Base-by-base conservation (phyloP, 2,329 filamentous ascomycete species). In the Aureobasidium mangrovei region DNA sequence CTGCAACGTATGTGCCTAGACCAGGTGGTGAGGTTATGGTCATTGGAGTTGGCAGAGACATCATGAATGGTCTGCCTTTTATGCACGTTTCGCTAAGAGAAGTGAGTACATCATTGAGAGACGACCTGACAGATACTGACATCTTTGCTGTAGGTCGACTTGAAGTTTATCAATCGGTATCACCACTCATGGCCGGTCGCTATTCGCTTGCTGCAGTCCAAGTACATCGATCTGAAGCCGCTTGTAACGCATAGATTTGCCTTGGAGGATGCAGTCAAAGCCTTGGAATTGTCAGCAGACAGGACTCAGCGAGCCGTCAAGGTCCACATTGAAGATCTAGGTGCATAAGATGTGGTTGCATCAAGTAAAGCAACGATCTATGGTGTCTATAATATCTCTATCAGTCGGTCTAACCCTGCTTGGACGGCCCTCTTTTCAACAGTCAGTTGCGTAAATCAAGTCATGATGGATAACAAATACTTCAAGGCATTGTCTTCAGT, bases 121-220 rank as follows among this genome's bases (percentile, higher is more conserved):
- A 18, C 18, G 1, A 18, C 18, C 18, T 18, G 18, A 1, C 18
- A 18, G 18, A 18, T 1, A 18, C 18, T 18, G 18, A 18, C 18
- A 18, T 18, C 18, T 18, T 18, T 18, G 18, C 18, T 18, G 18
- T 18, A 18, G 18, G 18, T 86, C 59, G 75, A 85, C 60, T 71
- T 87, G 28, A 79, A 77, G 36, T 87, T 87, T 68, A 86, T 86
- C 64, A 86, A 87, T 65, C 74, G 84, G 6, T 87, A 86, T 64
- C 74, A 77, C 39, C 82, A 86, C 62, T 86, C 83, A 0, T 87
- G 84, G 83, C 83, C 83, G 0, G 76, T 78, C 0, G 84, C 80
- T 0, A 83, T 87, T 33, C 73, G 78, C 5, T 80, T 78, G 45
- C 63, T 87, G 29, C 75, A 73, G 39, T 79, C 81, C 3, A 78